Conservation (phyloP, 2,329 filamentous ascomycete genomes). For the Cordyceps fumosorosea region DNA sequence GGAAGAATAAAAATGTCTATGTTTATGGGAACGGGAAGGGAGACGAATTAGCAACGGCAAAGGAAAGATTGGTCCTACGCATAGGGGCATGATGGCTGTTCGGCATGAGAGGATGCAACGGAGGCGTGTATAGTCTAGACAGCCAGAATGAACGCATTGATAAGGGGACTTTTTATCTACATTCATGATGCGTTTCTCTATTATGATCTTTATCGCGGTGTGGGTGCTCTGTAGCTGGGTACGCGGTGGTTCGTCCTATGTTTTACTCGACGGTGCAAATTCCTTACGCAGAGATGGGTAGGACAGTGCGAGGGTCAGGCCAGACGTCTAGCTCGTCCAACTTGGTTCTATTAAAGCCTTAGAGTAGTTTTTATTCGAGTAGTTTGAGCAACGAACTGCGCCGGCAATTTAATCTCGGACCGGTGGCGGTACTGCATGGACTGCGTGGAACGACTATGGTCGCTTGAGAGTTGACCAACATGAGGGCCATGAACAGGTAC, state of each 20-base stretch:
- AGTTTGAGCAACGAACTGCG: constrained; percentile 6
- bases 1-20: constrained; percentile 11
- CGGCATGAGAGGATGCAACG: constrained; percentile 5
- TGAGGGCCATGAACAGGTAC: no score
- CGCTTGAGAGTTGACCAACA: no score
- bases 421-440: neutral
- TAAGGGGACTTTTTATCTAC: neutral
- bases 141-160: constrained; percentile 14
- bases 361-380: no score
- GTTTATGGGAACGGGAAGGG: constrained; percentile 12
- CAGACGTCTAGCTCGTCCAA: no score
- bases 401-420: neutral
- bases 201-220: no score
- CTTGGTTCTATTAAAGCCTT: no score
- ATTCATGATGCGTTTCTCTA: no score
- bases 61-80: constrained; percentile 12
- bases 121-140: constrained; percentile 13
- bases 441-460: neutral
- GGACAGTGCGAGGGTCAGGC: no score
- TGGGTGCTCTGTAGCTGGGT: no score
- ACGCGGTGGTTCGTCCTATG: no score
- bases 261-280: neutral
- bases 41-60: constrained; percentile 13
- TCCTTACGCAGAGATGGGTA: no score
- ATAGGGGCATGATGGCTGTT: constrained; percentile 14